Evolutionary conservation across 1,284 basidiomycete genomes (phyloP).

Genomic region (Mrakiaceae sp.): DNA sequence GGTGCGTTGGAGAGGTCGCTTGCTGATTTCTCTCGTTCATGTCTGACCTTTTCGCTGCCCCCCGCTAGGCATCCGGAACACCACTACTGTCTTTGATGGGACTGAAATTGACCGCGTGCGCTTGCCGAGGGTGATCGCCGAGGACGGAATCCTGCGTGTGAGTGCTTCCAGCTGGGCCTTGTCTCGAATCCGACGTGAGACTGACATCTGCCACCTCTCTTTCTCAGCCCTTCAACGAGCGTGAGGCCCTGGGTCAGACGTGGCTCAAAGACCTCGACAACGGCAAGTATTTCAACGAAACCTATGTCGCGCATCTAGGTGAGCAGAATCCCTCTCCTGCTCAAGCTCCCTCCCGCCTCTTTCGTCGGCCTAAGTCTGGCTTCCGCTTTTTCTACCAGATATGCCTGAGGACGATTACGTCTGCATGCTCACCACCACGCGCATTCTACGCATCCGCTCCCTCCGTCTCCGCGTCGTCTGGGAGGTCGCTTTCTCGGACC

Average conservation of each 20-base stretch:
- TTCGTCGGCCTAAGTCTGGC: not conserved
- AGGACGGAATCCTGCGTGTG: slow-evolving; percentile 74
- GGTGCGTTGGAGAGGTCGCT: slow-evolving; percentile 39
- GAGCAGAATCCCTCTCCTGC: slow-evolving; percentile 13
- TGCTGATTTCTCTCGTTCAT: not conserved
- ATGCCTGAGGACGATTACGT: slow-evolving; percentile 71
- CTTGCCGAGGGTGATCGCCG: slow-evolving; percentile 74
- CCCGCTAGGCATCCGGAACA: slow-evolving; percentile 74
- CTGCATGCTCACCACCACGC: slow-evolving; percentile 64
- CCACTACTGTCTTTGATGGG: slow-evolving; percentile 94
- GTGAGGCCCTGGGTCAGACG: slow-evolving; percentile 87
- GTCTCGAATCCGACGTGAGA: too few relatives aligned
- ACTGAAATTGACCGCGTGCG: slow-evolving; percentile 80
- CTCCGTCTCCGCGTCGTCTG: slow-evolving; percentile 76
- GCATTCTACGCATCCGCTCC: slow-evolving; percentile 75
- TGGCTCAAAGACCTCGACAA: slow-evolving; percentile 90
- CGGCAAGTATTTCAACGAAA: slow-evolving; percentile 64
- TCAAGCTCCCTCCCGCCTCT: not conserved
- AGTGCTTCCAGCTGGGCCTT: slow-evolving; percentile 27
- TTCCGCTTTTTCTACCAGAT: slow-evolving; percentile 39
- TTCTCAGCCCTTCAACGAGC: slow-evolving; percentile 64
- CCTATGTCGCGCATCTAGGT: slow-evolving; percentile 87
- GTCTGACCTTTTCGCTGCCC: not conserved
- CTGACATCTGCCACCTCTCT: slow-evolving; percentile 1
- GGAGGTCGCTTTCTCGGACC: slow-evolving; percentile 79